Evolutionary conservation across 257 asterid species (phyloP).

Genomic region (Parsonsia alboflavescens): DNA sequence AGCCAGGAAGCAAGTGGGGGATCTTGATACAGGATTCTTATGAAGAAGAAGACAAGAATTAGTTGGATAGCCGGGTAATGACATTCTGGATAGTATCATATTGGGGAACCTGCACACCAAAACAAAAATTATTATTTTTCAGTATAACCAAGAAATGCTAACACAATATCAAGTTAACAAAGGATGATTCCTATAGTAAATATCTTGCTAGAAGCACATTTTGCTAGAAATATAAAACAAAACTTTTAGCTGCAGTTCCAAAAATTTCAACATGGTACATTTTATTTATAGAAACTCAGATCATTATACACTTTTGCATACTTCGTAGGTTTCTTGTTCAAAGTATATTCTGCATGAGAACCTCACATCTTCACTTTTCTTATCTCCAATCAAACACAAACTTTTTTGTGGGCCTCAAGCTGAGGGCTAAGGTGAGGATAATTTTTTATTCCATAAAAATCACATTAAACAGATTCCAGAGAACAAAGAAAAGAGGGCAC

Average conservation of each 20-base stretch:
- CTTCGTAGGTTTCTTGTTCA: neutral
- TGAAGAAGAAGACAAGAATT: slow-evolving; percentile 1
- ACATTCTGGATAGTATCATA: slow-evolving; percentile 11
- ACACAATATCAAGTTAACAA: slow-evolving; percentile 2
- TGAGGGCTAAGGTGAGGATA: neutral
- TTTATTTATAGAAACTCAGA: neutral
- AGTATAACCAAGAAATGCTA: neutral
- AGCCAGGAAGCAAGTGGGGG: slow-evolving; percentile 12
- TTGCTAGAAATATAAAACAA: neutral
- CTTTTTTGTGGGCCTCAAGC: neutral
- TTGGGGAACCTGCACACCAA: slow-evolving; percentile 18
- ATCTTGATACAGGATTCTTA: neutral
- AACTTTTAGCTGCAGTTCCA: neutral
- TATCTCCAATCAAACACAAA: neutral
- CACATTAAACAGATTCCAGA: neutral
- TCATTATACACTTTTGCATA: neutral
- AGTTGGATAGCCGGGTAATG: slow-evolving; percentile 12
- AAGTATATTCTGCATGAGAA: neutral
- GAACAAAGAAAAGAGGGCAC: neutral
- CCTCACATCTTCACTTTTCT: neutral
- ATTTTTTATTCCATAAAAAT: neutral
- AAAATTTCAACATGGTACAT: neutral
- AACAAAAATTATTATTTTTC: neutral
- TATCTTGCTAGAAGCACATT: neutral
- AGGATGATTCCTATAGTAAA: neutral